Evolutionary conservation across 768 basidiomycete species (phyloP), one percentile per base, ranked within the genome.

Genomic region (Russula virescens): DNA sequence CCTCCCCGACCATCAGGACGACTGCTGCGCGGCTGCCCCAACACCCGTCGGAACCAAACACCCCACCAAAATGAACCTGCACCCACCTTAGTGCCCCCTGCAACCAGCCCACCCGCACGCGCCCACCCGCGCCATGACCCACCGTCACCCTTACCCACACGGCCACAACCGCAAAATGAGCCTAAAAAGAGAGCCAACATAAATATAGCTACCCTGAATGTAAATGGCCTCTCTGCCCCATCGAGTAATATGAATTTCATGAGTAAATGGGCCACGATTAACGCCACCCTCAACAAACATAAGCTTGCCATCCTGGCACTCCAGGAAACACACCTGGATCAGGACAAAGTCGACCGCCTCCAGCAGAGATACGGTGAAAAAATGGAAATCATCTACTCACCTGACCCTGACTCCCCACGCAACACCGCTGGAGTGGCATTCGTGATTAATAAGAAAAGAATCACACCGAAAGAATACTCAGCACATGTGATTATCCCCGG

Each of bases 271-370:
- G 3, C 21, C 0, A 11, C 2, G 1, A 26, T 48, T 0, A 58
- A 40, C 21, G 11, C 4, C 1, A 40, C 55, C 14, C 1, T 57
- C 0, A 23, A 35, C 1, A 23, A 6, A 8, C 14, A 53, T 1
- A 53, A 53, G 3, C 23, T 53, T 0, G 35, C 52, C 2, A 40
- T 53, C 1, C 46, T 60, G 1, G 60, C 52, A 0, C 23, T 60
- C 1, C 60, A 60, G 10, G 60, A 60, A 31, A 54, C 52, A 0
- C 60, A 60, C 60, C 45, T 60, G 0, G 45, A 54, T 16, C 14
- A 60, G 21, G 18, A 14, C 2, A 18, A 5, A 6, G 10, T 8
- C 6, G 9, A n/a, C 4, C 11, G 11, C 3, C 23, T 48, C 1
- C 6, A 18, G 19, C 0, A 1, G 18, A 6, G 16, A 13, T 51